Evolutionary conservation across 164 flowering plant species (phyloP), one percentile per base, ranked within the genome.

Genomic region (Macadamia tetraphylla): DNA sequence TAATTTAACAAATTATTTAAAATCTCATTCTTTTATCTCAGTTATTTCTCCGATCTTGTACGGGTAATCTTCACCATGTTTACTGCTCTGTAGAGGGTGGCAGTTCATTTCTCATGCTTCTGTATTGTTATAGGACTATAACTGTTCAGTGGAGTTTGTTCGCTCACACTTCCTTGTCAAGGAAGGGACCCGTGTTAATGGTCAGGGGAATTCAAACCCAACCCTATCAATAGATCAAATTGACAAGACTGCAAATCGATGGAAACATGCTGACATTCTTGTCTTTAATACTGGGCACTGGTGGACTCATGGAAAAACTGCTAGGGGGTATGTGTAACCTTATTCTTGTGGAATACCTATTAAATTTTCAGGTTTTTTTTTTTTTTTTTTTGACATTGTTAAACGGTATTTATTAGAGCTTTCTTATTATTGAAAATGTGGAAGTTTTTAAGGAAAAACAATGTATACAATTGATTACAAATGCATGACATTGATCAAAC

Each of bases 261-360:
- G 98, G 98, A 87, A 78, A 73, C 77, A 78, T 57, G 96, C 91
- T 64, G 90, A 94, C 70, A 94, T 94, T 75, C 88, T 94, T 48
- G 82, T 93, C 49, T 91, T 93, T 74, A 93, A 91, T 73, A 89
- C 97, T 42, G 98, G 96, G 29, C 98, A 93, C 70, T 93, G 98
- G 98, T 93, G 97, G 97, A 78, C 88, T 76, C 98, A 91, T 78
- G 94, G 96, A 77, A 94, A 91, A 76, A 94, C 96, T 70, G 82
- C 96, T 57, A 81, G 94, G 40, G 97, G 98, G 98, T 94, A 35
- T 35, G 66, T 44, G 76, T 70, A 58, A 43, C 59, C 63, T 62
- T 72, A 7, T 57, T 44, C 9, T 60, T 65, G 12, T 58, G 32
- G 4, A 60, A 40, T 40, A 35, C 40, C 13, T 48, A 58, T 53